These are phyloP conservation scores for Maudiozyma saulgeensis DNA, from an alignment of 805 yeast genomes.

Conservation along the genomic window DNA sequence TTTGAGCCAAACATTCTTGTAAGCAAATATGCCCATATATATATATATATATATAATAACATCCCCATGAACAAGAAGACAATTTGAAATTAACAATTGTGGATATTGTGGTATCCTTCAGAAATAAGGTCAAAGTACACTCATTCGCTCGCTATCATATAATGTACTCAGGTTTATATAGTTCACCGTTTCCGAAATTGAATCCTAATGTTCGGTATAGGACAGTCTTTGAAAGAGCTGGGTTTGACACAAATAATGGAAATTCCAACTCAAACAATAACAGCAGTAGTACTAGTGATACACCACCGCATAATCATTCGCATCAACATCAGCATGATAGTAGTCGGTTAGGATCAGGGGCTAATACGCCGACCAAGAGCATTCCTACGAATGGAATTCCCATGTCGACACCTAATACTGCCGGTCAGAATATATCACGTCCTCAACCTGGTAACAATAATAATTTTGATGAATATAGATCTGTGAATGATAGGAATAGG, in stretches of 20 bases:
- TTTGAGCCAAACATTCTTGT: too few relatives aligned
- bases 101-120: too few relatives aligned
- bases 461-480: too few relatives aligned
- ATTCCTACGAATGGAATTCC: not conserved
- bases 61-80: too few relatives aligned
- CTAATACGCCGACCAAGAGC: not conserved
- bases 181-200: slow-evolving; percentile 58
- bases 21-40: too few relatives aligned
- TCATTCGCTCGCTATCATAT: not conserved
- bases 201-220: slow-evolving; percentile 50
- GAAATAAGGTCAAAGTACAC: too few relatives aligned
- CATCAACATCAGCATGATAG: not conserved
- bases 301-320: not conserved
- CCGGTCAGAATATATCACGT: too few relatives aligned
- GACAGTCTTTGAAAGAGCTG: slow-evolving; percentile 76
- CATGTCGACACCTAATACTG: too few relatives aligned
- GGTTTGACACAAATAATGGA: slow-evolving; percentile 42
- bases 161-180: slow-evolving; percentile 25
- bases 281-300: not conserved
- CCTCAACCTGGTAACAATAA: too few relatives aligned
- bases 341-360: too few relatives aligned
- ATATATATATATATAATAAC: too few relatives aligned
- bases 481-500: not conserved
- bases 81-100: too few relatives aligned
- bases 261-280: not conserved